These are phyloP conservation scores for Trichosporon ovoides DNA, from an alignment of 1,284 basidiomycete genomes.

Conservation along the genomic window DNA sequence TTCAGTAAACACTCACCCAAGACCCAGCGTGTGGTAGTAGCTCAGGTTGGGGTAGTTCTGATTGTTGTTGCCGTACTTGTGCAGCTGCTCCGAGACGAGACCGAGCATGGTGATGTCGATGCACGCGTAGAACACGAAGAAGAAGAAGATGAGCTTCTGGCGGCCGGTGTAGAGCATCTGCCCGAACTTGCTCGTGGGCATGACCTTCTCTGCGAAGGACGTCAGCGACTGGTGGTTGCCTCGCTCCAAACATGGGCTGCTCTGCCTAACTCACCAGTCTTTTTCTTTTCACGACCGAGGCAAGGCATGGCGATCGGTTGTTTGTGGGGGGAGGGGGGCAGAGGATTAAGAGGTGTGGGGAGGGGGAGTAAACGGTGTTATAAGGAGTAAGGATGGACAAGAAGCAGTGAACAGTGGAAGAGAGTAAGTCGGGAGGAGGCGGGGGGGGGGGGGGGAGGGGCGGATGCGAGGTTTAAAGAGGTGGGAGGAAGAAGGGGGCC, in stretches of 20 bases:
- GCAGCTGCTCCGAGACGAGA: conserved; percentile 39
- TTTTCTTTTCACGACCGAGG: conserved; percentile 1
- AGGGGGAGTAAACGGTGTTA: neutral
- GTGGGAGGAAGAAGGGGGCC: neutral
- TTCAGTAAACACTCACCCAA: conserved; percentile 20
- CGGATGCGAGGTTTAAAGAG: conserved; percentile 4
- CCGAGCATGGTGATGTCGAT: conserved; percentile 51
- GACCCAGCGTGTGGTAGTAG: conserved; percentile 33
- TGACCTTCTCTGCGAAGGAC: neutral
- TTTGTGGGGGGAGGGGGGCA: neutral
- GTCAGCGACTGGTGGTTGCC: neutral
- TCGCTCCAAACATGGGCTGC: neutral
- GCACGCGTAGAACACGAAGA: conserved; percentile 55
- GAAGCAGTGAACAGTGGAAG: neutral
- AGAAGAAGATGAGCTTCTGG: conserved; percentile 49
- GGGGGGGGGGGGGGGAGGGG: neutral
- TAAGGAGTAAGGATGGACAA: conserved; percentile 1
- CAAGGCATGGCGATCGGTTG: neutral
- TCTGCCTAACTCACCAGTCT: neutral
- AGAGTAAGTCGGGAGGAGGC: neutral
- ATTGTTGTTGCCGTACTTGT: conserved; percentile 29
- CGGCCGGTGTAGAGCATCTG: conserved; percentile 24
- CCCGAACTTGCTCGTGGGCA: conserved; percentile 10
- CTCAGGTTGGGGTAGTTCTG: conserved; percentile 27
- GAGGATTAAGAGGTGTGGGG: neutral